Conservation (phyloP, 371 early-diverging fungal genomes). For the Haplosporangium sp. region DNA sequence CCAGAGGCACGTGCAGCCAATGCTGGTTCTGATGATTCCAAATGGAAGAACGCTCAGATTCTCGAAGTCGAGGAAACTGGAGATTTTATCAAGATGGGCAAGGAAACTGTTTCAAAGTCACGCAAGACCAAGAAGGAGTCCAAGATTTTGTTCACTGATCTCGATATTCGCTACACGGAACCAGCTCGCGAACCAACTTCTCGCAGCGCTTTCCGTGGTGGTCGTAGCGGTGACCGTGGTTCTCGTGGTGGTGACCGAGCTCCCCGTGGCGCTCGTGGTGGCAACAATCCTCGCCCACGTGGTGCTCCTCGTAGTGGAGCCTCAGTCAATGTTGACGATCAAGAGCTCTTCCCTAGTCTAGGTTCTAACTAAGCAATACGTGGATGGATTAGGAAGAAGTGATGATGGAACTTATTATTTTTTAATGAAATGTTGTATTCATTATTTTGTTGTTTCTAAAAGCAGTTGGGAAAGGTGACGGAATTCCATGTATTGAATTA, state of each 20-base stretch:
- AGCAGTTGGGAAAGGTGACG: not conserved
- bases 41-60: slow-evolving; percentile 83
- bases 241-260: slow-evolving; percentile 51
- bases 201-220: slow-evolving; percentile 48
- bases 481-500: not conserved
- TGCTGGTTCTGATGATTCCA: slow-evolving; percentile 80
- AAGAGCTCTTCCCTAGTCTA: slow-evolving; percentile 83
- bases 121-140: slow-evolving; percentile 68
- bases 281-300: not conserved
- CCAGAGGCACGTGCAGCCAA: slow-evolving; percentile 82
- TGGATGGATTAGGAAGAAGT: not conserved
- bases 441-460: not conserved
- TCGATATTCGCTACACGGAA: slow-evolving; percentile 68
- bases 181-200: slow-evolving; percentile 54
- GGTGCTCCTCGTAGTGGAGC: slow-evolving; percentile 46
- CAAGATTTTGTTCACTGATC: slow-evolving; percentile 70
- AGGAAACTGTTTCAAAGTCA: slow-evolving; percentile 60
- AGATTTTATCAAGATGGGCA: slow-evolving; percentile 70
- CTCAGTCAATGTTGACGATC: slow-evolving; percentile 78
- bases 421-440: not conserved
- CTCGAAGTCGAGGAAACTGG: slow-evolving; percentile 75
- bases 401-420: not conserved
- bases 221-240: slow-evolving; percentile 56
- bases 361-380: slow-evolving; percentile 64
- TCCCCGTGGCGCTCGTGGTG: slow-evolving; percentile 36